phyloP scores from a whole-genome alignment of 1,139 yeast genomes.

The Lodderomyces parapsilosis region DNA sequence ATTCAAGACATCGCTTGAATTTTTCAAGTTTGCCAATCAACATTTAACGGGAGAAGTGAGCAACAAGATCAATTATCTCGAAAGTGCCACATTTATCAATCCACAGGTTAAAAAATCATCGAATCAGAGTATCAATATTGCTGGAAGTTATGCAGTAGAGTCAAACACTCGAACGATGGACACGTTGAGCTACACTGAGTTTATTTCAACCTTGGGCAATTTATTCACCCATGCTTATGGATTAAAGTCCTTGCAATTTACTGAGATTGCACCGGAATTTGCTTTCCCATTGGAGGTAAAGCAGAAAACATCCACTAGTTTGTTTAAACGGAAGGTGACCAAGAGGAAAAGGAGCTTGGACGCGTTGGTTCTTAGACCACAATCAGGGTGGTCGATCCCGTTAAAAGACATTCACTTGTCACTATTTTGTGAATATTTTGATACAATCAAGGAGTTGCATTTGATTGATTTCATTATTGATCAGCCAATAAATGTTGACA shows the following conservation, averaged over 20 bases:
- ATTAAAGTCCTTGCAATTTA: constrained; percentile 27
- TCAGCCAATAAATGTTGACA: constrained; percentile 12
- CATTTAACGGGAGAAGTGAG: constrained; percentile 23
- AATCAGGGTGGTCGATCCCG: constrained; percentile 50
- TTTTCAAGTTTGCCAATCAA: constrained; percentile 31
- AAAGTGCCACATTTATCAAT: constrained; percentile 26
- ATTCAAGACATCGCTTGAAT: constrained; percentile 25
- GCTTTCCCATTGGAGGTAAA: constrained; percentile 35
- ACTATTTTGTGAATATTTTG: constrained; percentile 38
- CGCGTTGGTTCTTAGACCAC: constrained; percentile 34
- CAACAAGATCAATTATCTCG: constrained; percentile 31
- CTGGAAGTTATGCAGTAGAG: constrained; percentile 39
- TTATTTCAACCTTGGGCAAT: constrained; percentile 21
- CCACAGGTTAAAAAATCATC: constrained; percentile 32
- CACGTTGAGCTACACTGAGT: constrained; percentile 26
- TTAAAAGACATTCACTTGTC: constrained; percentile 36
- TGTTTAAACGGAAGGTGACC: constrained; percentile 15
- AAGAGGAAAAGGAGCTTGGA: constrained; percentile 23
- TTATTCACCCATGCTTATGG: constrained; percentile 35
- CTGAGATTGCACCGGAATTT: constrained; percentile 53
- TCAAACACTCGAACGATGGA: constrained; percentile 18
- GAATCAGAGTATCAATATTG: constrained; percentile 31
- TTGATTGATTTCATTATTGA: constrained; percentile 52
- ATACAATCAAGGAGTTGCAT: constrained; percentile 40
- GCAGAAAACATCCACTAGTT: constrained; percentile 6